Evolutionary conservation across 768 basidiomycete genomes (phyloP).

Genomic region (Pleurotus pulmonarius): DNA sequence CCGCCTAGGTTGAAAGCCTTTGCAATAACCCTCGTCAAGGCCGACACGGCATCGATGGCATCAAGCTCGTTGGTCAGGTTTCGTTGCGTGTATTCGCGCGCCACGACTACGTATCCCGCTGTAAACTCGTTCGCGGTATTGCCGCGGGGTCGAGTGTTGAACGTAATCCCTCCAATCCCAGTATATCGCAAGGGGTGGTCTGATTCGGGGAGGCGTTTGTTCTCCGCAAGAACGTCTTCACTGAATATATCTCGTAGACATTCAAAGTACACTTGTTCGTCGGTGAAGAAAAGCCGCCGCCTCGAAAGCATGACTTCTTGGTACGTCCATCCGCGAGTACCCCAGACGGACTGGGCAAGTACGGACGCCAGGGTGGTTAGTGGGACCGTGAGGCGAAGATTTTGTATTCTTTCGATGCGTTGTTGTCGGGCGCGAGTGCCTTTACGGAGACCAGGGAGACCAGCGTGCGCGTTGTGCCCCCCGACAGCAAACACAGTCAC

Average conservation of each 20-base stretch:
- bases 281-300: neutral
- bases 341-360: neutral
- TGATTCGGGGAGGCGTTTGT: neutral
- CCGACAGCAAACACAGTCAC: neutral
- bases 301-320: conserved; percentile 1
- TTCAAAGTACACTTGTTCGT: neutral
- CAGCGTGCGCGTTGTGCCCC: neutral
- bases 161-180: neutral
- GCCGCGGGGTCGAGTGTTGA: neutral
- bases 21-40: conserved; percentile 4
- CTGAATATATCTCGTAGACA: neutral
- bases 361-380: neutral
- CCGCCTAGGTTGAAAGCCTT: neutral
- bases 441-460: neutral
- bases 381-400: neutral
- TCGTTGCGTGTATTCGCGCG: neutral
- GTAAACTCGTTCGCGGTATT: neutral
- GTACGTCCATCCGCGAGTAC: neutral
- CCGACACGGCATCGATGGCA: conserved; percentile 1
- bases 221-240: neutral
- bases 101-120: neutral
- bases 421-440: neutral
- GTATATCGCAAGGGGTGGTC: neutral
- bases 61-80: neutral
- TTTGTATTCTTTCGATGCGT: neutral